Conservation (phyloP, 2,329 filamentous ascomycete species). For the Apiospora hydei region DNA sequence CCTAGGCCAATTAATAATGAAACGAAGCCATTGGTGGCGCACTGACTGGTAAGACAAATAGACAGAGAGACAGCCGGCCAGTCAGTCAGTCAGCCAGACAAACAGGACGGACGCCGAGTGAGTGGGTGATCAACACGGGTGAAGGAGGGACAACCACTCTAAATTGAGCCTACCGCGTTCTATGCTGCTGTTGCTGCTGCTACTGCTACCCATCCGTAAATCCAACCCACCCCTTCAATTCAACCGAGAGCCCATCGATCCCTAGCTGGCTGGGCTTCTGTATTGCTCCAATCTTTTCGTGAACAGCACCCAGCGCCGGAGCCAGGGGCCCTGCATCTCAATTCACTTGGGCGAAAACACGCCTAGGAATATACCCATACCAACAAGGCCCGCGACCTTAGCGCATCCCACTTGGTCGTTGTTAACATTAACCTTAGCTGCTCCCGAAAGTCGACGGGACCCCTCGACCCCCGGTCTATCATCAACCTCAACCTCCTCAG, state of each 20-base stretch:
- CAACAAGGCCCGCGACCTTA: slow-evolving; percentile 18
- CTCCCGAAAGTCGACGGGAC: slow-evolving; percentile 3
- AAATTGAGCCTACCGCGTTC: neutral
- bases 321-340: slow-evolving; percentile 3
- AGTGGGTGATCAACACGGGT: neutral
- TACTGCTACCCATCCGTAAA: neutral
- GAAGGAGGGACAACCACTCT: neutral
- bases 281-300: slow-evolving; percentile 13
- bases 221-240: slow-evolving; percentile 1
- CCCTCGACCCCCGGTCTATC: slow-evolving; percentile 20
- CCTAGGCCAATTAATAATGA: neutral
- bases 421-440: slow-evolving; percentile 18
- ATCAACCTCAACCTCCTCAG: slow-evolving; percentile 8
- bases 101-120: neutral
- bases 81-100: neutral
- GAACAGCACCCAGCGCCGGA: neutral
- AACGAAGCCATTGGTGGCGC: slow-evolving; percentile 3
- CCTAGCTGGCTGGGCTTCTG: neutral
- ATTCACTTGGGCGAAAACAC: slow-evolving; percentile 8
- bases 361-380: neutral
- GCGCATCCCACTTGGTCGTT: slow-evolving; percentile 18
- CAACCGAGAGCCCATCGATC: neutral
- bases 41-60: neutral
- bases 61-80: neutral
- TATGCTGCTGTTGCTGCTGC: neutral